Evolutionary conservation across 2,329 filamentous ascomycete species (phyloP).

Genomic region (Beauveria sp.): DNA sequence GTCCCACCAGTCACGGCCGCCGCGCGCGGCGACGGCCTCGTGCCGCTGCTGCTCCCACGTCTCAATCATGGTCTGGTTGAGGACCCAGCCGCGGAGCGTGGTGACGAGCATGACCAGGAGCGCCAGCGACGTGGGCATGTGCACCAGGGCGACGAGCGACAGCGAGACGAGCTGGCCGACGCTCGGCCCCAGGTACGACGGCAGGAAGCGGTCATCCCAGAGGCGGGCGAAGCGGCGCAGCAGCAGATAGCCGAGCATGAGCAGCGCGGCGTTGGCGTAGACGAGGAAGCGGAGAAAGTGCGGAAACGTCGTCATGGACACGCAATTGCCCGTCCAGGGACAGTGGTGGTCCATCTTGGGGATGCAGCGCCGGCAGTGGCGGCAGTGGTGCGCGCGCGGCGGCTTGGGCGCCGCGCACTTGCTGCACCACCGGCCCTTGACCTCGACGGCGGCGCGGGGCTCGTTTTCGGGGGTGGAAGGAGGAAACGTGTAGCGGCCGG

Average conservation of each 20-base stretch:
- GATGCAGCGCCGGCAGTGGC: slow-evolving; percentile 64
- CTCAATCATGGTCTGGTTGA: slow-evolving; percentile 77
- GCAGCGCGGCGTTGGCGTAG: slow-evolving; percentile 59
- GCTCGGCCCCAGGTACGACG: slow-evolving; percentile 66
- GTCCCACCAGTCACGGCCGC: slow-evolving; percentile 38
- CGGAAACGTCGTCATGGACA: slow-evolving; percentile 73
- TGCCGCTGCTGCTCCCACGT: slow-evolving; percentile 65
- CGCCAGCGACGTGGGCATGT: slow-evolving; percentile 51
- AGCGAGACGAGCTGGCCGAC: slow-evolving; percentile 51
- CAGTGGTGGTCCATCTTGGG: slow-evolving; percentile 84
- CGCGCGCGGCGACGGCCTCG: slow-evolving; percentile 45
- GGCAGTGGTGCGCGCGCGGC: slow-evolving; percentile 73
- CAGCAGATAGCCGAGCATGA: slow-evolving; percentile 53
- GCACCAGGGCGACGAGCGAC: slow-evolving; percentile 50
- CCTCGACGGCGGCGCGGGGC: slow-evolving; percentile 26
- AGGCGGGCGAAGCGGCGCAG: slow-evolving; percentile 49
- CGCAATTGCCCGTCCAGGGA: slow-evolving; percentile 78
- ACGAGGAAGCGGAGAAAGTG: slow-evolving; percentile 74
- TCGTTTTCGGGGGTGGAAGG: too few species aligned
- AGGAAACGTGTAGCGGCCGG: slow-evolving; percentile 44
- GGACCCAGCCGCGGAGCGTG: slow-evolving; percentile 50
- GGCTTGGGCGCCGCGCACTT: slow-evolving; percentile 71
- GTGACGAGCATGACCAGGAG: slow-evolving; percentile 59
- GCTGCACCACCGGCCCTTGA: slow-evolving; percentile 55
- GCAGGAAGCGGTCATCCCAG: slow-evolving; percentile 59